phyloP scores from a whole-genome alignment of 768 basidiomycete genomes.

The Suillus paluster region DNA sequence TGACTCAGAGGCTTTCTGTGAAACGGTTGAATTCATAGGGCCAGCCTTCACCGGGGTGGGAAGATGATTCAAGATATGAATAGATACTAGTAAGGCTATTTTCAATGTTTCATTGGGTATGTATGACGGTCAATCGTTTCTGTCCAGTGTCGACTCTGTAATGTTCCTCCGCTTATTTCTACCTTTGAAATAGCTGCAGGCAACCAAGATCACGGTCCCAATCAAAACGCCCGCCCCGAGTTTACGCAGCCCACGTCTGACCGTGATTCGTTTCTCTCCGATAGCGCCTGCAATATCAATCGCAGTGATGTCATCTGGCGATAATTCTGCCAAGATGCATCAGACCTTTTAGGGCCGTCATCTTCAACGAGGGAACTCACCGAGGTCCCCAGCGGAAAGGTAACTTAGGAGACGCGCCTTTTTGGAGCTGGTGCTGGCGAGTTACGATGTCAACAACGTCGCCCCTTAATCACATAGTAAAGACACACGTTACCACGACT shows the following conservation, averaged over 20 bases:
- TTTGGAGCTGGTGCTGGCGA: slow-evolving; percentile 64
- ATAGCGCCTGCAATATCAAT: slow-evolving; percentile 58
- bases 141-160: too few species aligned
- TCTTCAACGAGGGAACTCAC: slow-evolving; percentile 37
- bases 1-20: not conserved
- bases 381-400: slow-evolving; percentile 65
- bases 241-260: slow-evolving; percentile 6
- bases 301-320: slow-evolving; percentile 49
- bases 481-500: slow-evolving; percentile 61
- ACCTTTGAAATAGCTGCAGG: slow-evolving; percentile 12
- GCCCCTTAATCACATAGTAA: not conserved
- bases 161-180: not conserved
- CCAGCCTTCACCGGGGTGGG: not conserved
- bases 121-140: not conserved
- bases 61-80: slow-evolving; percentile 4
- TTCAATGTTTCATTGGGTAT: not conserved
- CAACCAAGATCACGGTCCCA: slow-evolving; percentile 3
- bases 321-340: slow-evolving; percentile 42
- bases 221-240: slow-evolving; percentile 5
- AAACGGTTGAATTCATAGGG: not conserved
- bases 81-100: not conserved
- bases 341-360: slow-evolving; percentile 1
- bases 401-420: slow-evolving; percentile 69
- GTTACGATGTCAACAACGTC: not conserved
- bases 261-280: slow-evolving; percentile 3